These are phyloP conservation scores for Parathielavia appendiculata DNA, from an alignment of 495 filamentous ascomycete species.

Conservation along the genomic window DNA sequence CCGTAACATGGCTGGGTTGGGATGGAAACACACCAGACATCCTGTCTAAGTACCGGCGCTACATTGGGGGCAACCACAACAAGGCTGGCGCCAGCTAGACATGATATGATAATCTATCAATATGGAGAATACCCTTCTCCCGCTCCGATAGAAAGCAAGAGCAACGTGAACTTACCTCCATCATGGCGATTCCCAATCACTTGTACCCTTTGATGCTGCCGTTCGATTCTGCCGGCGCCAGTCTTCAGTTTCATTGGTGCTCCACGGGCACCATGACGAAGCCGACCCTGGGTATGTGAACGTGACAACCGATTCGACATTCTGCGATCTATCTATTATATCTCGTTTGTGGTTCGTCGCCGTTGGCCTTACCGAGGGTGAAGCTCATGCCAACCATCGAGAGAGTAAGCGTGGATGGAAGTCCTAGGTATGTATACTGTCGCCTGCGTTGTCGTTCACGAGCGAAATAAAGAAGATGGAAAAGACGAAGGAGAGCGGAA, in stretches of 20 bases:
- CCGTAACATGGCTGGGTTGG: not conserved
- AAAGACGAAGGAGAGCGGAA: not conserved
- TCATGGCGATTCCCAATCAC: not conserved
- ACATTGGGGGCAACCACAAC: not conserved
- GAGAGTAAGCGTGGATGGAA: not conserved
- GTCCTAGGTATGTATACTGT: not conserved
- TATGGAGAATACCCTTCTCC: no score
- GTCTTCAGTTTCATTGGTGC: not conserved
- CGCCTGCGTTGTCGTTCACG: not conserved
- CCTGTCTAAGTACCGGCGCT: not conserved
- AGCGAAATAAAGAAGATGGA: not conserved
- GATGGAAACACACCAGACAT: conserved; percentile 8
- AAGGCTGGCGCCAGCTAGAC: not conserved
- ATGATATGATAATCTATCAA: no score
- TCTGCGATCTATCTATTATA: not conserved
- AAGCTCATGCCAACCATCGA: no score
- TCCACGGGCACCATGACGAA: not conserved
- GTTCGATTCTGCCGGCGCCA: not conserved
- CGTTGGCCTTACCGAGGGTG: not conserved
- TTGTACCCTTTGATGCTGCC: not conserved
- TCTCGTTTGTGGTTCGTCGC: not conserved
- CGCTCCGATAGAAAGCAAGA: not conserved
- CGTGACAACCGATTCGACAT: not conserved
- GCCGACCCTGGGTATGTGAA: not conserved
- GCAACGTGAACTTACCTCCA: not conserved